Percentiles rank a stretch among this genome's conserved stretches.
Evolutionary conservation across 1,284 basidiomycete species (phyloP).

Genomic region (Phylloporus sp.): DNA sequence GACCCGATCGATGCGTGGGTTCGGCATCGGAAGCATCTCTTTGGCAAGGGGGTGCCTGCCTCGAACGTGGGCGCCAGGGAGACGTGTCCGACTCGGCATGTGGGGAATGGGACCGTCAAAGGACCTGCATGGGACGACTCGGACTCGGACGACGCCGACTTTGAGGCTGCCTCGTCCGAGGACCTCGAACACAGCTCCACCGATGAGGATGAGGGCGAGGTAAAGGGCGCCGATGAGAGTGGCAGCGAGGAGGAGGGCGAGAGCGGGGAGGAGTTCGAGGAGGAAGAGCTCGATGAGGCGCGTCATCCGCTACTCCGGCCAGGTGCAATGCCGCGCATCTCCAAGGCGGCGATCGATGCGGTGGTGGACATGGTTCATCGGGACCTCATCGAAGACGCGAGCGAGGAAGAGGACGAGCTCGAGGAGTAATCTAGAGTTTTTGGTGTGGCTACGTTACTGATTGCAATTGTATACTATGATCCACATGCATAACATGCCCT

Average conservation of each 20-base stretch:
- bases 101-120: constrained; percentile 31
- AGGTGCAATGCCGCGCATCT: constrained; percentile 71
- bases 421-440: constrained; percentile 34
- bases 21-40: constrained; percentile 54
- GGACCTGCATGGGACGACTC: constrained; percentile 48
- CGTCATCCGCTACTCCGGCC: constrained; percentile 67
- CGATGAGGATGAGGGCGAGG: constrained; percentile 27
- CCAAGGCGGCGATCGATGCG: constrained; percentile 62
- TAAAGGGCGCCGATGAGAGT: constrained; percentile 12
- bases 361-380: constrained; percentile 64
- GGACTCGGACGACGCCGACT: constrained; percentile 60
- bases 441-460: too few relatives aligned
- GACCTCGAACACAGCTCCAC: constrained; percentile 30
- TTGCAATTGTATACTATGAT: neutral
- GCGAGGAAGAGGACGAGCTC: constrained; percentile 45
- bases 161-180: constrained; percentile 39
- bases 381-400: constrained; percentile 48
- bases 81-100: constrained; percentile 12
- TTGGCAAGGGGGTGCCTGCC: constrained; percentile 46
- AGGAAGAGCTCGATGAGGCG: constrained; percentile 49
- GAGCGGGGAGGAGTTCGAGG: constrained; percentile 38
- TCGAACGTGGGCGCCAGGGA: constrained; percentile 11
- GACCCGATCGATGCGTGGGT: constrained; percentile 70
- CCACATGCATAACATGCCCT: too few relatives aligned
- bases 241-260: constrained; percentile 28